Evolutionary conservation across 495 filamentous ascomycete species (phyloP).

Genomic region (Hypoxylon fuscum): DNA sequence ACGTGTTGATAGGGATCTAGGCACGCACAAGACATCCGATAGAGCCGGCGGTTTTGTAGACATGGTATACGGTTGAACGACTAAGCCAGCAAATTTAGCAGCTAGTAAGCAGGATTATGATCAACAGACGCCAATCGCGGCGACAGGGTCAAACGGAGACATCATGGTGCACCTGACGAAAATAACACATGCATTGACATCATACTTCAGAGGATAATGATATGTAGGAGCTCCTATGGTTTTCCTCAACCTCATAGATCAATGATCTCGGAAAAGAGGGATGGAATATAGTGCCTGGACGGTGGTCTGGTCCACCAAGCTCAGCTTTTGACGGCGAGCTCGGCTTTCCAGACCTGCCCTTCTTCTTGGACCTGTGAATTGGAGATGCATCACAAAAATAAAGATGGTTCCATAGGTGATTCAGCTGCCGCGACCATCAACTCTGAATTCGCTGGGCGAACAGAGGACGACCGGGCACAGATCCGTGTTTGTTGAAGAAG

Average conservation of each 20-base stretch:
- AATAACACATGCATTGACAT: not conserved
- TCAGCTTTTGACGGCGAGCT: slow-evolving; percentile 72
- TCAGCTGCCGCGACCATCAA: slow-evolving; percentile 83
- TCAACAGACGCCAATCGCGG: not conserved
- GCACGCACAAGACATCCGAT: slow-evolving; percentile 12
- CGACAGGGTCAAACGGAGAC: not conserved
- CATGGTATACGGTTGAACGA: not conserved
- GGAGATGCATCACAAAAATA: slow-evolving; percentile 80
- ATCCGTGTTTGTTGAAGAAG: slow-evolving; percentile 68
- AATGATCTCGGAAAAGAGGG: slow-evolving; percentile 83
- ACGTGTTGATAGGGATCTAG: not conserved
- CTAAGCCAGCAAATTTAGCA: not conserved
- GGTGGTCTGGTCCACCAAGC: slow-evolving; percentile 69
- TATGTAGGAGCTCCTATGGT: slow-evolving; percentile 83
- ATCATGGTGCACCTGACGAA: no score
- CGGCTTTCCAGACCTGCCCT: slow-evolving; percentile 63
- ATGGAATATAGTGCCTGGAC: slow-evolving; percentile 87
- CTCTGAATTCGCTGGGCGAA: slow-evolving; percentile 65
- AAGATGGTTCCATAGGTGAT: slow-evolving; percentile 81
- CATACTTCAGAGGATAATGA: slow-evolving; percentile 4
- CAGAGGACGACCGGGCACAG: slow-evolving; percentile 84
- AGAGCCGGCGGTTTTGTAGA: slow-evolving; percentile 9
- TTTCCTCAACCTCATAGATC: slow-evolving; percentile 85
- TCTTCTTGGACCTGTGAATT: slow-evolving; percentile 91
- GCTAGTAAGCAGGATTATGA: not conserved